Conservation (phyloP, 345 rosid genomes). For the Salix koriyanagi region DNA sequence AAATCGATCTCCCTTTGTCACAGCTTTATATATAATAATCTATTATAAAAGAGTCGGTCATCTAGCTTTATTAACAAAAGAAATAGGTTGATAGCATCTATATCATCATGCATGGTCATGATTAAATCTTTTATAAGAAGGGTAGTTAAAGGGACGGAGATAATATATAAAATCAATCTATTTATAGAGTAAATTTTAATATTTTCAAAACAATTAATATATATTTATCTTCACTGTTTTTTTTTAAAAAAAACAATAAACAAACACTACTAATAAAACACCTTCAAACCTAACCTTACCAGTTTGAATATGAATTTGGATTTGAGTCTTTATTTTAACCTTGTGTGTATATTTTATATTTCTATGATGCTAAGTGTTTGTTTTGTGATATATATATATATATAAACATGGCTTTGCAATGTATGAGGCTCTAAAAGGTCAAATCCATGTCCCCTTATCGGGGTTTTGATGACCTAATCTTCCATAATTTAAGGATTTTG, state of each 20-base stretch:
- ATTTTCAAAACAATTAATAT: too few relatives aligned
- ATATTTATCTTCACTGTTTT: too few relatives aligned
- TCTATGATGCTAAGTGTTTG: neutral
- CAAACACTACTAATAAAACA: too few relatives aligned
- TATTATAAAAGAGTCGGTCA: neutral
- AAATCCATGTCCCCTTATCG: neutral
- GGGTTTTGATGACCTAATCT: neutral
- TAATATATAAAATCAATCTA: too few relatives aligned
- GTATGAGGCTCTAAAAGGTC: slow-evolving; percentile 12
- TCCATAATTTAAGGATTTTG: slow-evolving; percentile 22
- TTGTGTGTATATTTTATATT: neutral
- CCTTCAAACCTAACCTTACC: neutral
- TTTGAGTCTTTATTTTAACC: too few relatives aligned
- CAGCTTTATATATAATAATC: neutral
- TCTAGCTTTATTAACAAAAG: neutral
- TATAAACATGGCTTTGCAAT: neutral
- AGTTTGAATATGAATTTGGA: neutral
- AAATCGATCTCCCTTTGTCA: neutral
- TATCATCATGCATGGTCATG: neutral
- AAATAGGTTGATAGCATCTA: neutral
- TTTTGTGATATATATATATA: too few relatives aligned
- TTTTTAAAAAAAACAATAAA: too few relatives aligned
- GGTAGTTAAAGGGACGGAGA: too few relatives aligned
- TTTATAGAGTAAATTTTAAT: too few relatives aligned
- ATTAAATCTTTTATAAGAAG: neutral